Percentiles rank a stretch among this genome's conserved stretches.
These are phyloP conservation scores for Chrysophaeum taylorii DNA, from an alignment of 352 stramenopile genomes.

Conservation along the genomic window DNA sequence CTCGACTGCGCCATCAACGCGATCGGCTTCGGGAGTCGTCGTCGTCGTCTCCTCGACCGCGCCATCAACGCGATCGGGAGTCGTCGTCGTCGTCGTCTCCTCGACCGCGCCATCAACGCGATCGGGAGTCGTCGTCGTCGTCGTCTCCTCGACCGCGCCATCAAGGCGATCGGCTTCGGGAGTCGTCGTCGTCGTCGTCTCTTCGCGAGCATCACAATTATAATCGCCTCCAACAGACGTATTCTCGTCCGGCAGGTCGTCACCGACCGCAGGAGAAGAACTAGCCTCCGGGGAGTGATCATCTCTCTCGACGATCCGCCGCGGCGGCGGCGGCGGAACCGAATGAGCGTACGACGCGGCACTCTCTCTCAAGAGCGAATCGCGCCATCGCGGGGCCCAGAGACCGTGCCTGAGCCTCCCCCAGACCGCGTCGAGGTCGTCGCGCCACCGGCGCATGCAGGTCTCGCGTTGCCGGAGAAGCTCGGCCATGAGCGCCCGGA, in stretches of 20 bases:
- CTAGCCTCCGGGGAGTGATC: no score
- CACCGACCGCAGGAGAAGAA: no score
- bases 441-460: constrained; percentile 51
- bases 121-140: constrained; percentile 27
- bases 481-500: constrained; percentile 54
- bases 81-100: constrained; percentile 20
- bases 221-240: no score
- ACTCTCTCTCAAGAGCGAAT: background rate
- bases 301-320: no score
- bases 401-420: constrained; percentile 40
- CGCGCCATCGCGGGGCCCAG: constrained; percentile 40
- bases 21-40: no score
- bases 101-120: constrained; percentile 26
- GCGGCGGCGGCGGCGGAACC: no score
- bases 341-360: background rate
- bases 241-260: no score
- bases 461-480: constrained; percentile 53
- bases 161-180: no score
- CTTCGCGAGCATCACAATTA: constrained; percentile 16
- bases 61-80: constrained; percentile 26
- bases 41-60: constrained; percentile 23
- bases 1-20: constrained; percentile 15
- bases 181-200: background rate
- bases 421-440: constrained; percentile 54
- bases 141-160: no score